A percentile compares a stretch with the other conserved stretches of the same genome.
Evolutionary conservation across 495 filamentous ascomycete species (phyloP).

Genomic region (Talaromyces adpressus): DNA sequence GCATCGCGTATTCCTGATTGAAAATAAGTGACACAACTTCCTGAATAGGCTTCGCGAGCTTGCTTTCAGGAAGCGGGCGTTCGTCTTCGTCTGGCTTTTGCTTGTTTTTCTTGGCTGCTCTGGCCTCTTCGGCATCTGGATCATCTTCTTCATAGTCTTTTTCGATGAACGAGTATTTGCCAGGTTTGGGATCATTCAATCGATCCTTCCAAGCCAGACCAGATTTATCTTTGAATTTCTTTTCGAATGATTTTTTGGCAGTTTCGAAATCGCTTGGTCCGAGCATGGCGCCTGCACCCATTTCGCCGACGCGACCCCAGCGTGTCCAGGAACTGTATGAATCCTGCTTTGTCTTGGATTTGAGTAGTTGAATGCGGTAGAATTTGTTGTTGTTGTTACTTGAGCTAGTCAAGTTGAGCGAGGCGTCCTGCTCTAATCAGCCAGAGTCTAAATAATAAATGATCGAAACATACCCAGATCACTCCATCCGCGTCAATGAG

Average conservation of each 20-base stretch:
- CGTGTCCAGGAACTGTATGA: slow-evolving; percentile 56
- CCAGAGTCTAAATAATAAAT: slow-evolving; percentile 1
- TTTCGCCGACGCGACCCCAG: slow-evolving; percentile 75
- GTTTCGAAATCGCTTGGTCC: slow-evolving; percentile 27
- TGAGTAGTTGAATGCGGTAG: slow-evolving; percentile 53
- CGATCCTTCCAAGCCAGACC: slow-evolving; percentile 63
- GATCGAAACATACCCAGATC: slow-evolving; percentile 39
- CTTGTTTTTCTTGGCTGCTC: slow-evolving; percentile 10
- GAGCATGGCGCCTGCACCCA: slow-evolving; percentile 49
- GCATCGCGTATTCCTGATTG: slow-evolving; percentile 61
- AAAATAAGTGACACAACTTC: slow-evolving; percentile 75
- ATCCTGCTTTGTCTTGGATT: slow-evolving; percentile 9
- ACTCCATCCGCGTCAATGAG: slow-evolving; percentile 55
- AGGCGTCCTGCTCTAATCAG: slow-evolving; percentile 29
- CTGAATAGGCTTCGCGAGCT: slow-evolving; percentile 52
- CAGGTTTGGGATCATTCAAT: slow-evolving; percentile 45
- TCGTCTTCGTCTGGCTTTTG: slow-evolving; percentile 22
- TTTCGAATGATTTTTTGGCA: slow-evolving; percentile 53
- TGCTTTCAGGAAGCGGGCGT: slow-evolving; percentile 35
- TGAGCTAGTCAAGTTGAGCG: slow-evolving; percentile 43
- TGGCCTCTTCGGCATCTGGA: slow-evolving; percentile 46
- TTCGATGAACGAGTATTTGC: slow-evolving; percentile 76
- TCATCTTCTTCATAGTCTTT: slow-evolving; percentile 56
- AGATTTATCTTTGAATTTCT: slow-evolving; percentile 74
- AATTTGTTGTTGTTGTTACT: slow-evolving; percentile 66